Conservation (phyloP, 164 flowering plant genomes). For the Umbilicus rupestris region DNA sequence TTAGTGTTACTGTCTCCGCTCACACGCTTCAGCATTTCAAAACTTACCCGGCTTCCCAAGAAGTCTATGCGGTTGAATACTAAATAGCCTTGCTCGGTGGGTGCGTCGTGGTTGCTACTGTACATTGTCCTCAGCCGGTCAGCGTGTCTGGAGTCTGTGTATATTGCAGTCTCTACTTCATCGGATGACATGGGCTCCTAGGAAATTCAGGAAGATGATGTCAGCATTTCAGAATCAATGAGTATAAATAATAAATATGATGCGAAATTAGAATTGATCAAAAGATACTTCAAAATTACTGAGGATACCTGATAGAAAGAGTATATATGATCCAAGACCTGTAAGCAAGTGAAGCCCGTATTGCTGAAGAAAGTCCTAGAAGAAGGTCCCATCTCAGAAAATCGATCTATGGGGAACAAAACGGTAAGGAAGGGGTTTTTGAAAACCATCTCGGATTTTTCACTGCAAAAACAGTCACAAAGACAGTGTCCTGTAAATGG, state of each 20-base stretch:
- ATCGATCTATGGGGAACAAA: conserved; percentile 77
- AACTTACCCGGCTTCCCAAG: conserved; percentile 79
- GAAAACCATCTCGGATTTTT: conserved; percentile 64
- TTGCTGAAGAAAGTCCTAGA: conserved; percentile 80
- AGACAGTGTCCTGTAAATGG: not conserved
- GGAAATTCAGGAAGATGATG: not conserved
- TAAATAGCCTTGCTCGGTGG: conserved; percentile 30
- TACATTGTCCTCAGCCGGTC: conserved; percentile 65
- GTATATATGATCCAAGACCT: conserved; percentile 65
- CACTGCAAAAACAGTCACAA: conserved; percentile 36
- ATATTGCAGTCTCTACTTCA: conserved; percentile 76
- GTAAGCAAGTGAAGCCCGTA: conserved; percentile 68
- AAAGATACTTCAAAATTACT: not conserved
- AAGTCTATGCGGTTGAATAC: conserved; percentile 68
- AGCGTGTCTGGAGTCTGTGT: conserved; percentile 86
- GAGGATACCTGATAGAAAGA: conserved; percentile 78
- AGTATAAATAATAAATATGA: not conserved
- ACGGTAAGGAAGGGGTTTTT: conserved; percentile 73
- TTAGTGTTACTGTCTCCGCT: conserved; percentile 66
- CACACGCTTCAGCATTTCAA: conserved; percentile 92
- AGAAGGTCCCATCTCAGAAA: conserved; percentile 89
- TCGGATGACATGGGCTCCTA: conserved; percentile 76
- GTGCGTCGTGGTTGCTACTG: conserved; percentile 48
- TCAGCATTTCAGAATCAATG: not conserved
- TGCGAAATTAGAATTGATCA: not conserved